Evolutionary conservation across 139 green algal species (phyloP).

Genomic region (Asterochloris erici): DNA sequence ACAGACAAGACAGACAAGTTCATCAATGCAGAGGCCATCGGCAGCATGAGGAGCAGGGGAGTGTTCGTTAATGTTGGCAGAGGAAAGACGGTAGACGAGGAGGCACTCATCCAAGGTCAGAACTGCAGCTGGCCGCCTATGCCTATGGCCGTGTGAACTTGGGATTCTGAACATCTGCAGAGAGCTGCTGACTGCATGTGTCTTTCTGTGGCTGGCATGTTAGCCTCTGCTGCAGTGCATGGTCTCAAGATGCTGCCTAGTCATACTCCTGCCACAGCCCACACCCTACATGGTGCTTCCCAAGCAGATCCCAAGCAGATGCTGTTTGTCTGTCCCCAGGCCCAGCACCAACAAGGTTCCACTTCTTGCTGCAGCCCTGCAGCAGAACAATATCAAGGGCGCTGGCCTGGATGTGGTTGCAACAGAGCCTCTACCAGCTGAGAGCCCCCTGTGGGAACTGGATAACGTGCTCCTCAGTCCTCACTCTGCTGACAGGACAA

Average conservation of each 20-base stretch:
- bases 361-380: conserved; percentile 42
- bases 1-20: conserved; percentile 61
- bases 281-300: not conserved
- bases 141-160: not conserved
- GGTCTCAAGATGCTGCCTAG: no score
- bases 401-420: conserved; percentile 77
- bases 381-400: conserved; percentile 49
- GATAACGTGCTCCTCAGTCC: conserved; percentile 74
- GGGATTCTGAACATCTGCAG: not conserved
- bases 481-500: conserved; percentile 68
- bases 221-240: not conserved
- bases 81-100: conserved; percentile 75
- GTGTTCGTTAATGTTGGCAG: conserved; percentile 82
- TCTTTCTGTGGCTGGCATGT: not conserved
- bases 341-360: not conserved
- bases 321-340: not conserved
- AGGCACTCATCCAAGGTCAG: conserved; percentile 51
- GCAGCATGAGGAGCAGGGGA: conserved; percentile 59
- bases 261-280: not conserved
- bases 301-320: not conserved
- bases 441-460: conserved; percentile 65
- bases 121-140: not conserved
- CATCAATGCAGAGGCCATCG: conserved; percentile 47
- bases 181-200: not conserved
- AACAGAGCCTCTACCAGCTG: conserved; percentile 61